Percentiles rank a stretch among this genome's conserved stretches.
Evolutionary conservation across 73 alveolate genomes (phyloP).

Genomic region (Paramecium biaurelia): DNA sequence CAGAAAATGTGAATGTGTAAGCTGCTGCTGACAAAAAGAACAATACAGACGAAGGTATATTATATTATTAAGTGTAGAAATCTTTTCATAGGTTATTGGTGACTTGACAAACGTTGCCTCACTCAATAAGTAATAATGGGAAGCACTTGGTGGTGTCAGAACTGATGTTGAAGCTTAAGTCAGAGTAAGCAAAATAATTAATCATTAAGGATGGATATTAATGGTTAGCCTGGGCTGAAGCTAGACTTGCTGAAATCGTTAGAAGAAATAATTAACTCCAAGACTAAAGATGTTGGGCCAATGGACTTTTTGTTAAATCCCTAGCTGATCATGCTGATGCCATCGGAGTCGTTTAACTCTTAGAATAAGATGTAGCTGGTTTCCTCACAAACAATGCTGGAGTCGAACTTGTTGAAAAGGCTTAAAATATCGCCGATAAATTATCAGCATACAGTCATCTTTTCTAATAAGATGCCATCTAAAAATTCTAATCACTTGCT

Average conservation of each 20-base stretch:
- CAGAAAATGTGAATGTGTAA: constrained; percentile 44
- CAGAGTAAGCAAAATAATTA: background rate
- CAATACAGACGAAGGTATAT: constrained; percentile 47
- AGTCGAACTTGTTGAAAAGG: constrained; percentile 27
- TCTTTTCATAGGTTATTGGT: constrained; percentile 37
- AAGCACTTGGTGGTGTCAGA: constrained; percentile 10
- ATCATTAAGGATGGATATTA: constrained; percentile 16
- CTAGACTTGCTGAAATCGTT: constrained; percentile 51
- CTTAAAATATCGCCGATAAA: constrained; percentile 18
- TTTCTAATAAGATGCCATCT: constrained; percentile 53
- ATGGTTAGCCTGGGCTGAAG: constrained; percentile 45
- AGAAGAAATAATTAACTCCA: background rate
- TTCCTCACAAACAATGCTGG: constrained; percentile 35
- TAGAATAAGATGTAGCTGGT: constrained; percentile 26
- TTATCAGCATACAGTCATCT: constrained; percentile 35
- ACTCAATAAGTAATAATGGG: constrained; percentile 14
- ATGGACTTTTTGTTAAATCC: constrained; percentile 52
- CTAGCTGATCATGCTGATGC: constrained; percentile 50
- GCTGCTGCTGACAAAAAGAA: constrained; percentile 53
- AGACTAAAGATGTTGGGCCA: constrained; percentile 50
- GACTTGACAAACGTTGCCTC: constrained; percentile 48
- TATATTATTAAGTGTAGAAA: background rate
- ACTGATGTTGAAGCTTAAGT: constrained; percentile 45
- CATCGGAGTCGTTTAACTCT: constrained; percentile 17
- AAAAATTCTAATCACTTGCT: constrained; percentile 46